Percentiles rank a stretch among this genome's conserved stretches.
Conservation (phyloP, 768 basidiomycete genomes). For the Boletus fagicola region DNA sequence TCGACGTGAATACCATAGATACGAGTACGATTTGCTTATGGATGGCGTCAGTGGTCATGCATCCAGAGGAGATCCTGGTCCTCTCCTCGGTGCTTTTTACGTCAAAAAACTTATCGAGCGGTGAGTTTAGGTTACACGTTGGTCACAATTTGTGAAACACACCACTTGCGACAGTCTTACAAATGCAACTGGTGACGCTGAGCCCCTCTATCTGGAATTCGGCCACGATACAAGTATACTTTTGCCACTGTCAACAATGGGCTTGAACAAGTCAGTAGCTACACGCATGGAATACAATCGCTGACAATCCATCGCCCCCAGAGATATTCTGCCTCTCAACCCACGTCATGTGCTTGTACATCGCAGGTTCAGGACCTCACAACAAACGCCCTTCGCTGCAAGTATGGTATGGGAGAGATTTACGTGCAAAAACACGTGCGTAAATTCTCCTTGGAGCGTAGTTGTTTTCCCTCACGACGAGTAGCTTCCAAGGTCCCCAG, state of each 20-base stretch:
- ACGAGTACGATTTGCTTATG: slow-evolving; percentile 42
- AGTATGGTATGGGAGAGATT: slow-evolving; percentile 45
- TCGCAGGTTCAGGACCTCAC: slow-evolving; percentile 39
- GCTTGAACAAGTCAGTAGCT: slow-evolving; percentile 35
- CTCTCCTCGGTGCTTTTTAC: slow-evolving; percentile 39
- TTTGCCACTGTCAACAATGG: slow-evolving; percentile 37
- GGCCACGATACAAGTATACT: slow-evolving; percentile 44
- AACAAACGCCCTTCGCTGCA: slow-evolving; percentile 43
- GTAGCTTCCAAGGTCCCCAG: slow-evolving; percentile 35
- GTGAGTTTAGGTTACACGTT: slow-evolving; percentile 13
- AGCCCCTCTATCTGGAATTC: slow-evolving; percentile 40
- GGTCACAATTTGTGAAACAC: not conserved
- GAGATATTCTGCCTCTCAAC: slow-evolving; percentile 34
- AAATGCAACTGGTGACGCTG: slow-evolving; percentile 34
- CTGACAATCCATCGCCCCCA: slow-evolving; percentile 10
- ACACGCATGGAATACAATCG: not conserved
- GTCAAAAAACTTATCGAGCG: slow-evolving; percentile 40
- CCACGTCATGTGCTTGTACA: slow-evolving; percentile 24
- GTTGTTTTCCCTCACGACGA: slow-evolving; percentile 1
- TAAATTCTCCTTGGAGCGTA: not conserved
- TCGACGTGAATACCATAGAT: slow-evolving; percentile 19
- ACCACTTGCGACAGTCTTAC: slow-evolving; percentile 26
- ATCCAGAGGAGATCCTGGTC: slow-evolving; percentile 30
- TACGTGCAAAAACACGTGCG: slow-evolving; percentile 36
- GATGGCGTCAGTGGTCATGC: slow-evolving; percentile 38